Conservation (phyloP, 2,329 filamentous ascomycete species). For the Fusarium bulbicola region DNA sequence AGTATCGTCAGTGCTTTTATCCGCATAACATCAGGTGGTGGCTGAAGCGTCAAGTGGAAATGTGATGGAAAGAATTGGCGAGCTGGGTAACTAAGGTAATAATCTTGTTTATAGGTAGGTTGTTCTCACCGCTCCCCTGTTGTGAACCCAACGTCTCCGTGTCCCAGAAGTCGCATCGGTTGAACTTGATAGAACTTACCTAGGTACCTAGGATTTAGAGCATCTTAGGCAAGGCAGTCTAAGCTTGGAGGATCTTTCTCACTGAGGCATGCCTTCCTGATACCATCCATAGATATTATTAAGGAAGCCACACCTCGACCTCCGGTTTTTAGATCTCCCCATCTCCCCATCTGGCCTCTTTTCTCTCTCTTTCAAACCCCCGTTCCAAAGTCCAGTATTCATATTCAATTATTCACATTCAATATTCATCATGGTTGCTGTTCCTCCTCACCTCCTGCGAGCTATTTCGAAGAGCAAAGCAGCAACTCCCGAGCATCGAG, state of each 20-base stretch:
- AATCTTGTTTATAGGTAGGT: background rate
- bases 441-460: conserved; percentile 57
- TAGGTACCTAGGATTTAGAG: background rate
- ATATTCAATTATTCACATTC: background rate
- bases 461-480: conserved; percentile 52
- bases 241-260: background rate
- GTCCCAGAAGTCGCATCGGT: background rate
- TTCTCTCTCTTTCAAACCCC: background rate
- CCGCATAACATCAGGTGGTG: background rate
- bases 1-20: background rate
- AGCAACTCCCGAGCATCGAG: conserved; percentile 48
- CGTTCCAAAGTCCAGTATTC: background rate
- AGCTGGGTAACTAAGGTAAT: background rate
- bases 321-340: background rate
- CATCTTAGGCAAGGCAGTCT: background rate
- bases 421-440: background rate
- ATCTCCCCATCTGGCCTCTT: too few relatives aligned
- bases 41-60: background rate
- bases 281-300: background rate
- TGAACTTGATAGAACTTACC: background rate
- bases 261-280: background rate
- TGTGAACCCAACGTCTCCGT: background rate
- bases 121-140: background rate
- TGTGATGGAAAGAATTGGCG: too few relatives aligned
- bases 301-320: background rate